phyloP scores from a whole-genome alignment of 306 rosid species.

The Quercus suber region DNA sequence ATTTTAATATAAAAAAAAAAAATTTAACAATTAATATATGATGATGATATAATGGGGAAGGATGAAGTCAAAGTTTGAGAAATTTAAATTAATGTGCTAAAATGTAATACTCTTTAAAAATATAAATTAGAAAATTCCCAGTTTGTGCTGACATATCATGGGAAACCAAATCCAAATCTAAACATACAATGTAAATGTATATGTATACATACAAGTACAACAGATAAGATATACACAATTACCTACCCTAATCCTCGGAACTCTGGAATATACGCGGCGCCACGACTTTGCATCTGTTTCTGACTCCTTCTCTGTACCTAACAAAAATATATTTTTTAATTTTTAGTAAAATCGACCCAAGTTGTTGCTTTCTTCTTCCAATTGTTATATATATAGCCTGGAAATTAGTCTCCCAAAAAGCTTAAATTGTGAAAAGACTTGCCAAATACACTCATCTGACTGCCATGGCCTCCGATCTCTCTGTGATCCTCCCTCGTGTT shows the following conservation, averaged over 20 bases:
- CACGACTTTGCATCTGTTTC: neutral
- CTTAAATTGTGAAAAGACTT: neutral
- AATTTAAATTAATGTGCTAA: too few species aligned
- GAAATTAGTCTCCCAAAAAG: neutral
- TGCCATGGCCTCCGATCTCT: constrained; percentile 67
- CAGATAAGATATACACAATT: neutral
- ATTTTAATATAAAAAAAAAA: too few species aligned
- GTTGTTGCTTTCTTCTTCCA: neutral
- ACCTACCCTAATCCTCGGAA: neutral
- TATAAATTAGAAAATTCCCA: too few species aligned
- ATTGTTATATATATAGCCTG: neutral
- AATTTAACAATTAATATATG: too few species aligned
- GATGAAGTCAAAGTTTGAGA: too few species aligned
- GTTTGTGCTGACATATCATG: too few species aligned
- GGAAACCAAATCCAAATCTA: too few species aligned
- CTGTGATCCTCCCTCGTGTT: constrained; percentile 82
- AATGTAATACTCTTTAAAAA: too few species aligned
- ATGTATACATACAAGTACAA: neutral
- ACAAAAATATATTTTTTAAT: neutral
- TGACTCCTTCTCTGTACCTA: neutral
- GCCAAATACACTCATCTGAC: neutral
- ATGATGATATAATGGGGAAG: too few species aligned
- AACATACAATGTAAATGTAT: neutral
- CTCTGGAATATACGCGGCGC: constrained; percentile 21
- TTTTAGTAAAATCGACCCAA: neutral